These are phyloP conservation scores for Flaveria sonorensis DNA, from an alignment of 129 eudicot species.

Conservation along the genomic window DNA sequence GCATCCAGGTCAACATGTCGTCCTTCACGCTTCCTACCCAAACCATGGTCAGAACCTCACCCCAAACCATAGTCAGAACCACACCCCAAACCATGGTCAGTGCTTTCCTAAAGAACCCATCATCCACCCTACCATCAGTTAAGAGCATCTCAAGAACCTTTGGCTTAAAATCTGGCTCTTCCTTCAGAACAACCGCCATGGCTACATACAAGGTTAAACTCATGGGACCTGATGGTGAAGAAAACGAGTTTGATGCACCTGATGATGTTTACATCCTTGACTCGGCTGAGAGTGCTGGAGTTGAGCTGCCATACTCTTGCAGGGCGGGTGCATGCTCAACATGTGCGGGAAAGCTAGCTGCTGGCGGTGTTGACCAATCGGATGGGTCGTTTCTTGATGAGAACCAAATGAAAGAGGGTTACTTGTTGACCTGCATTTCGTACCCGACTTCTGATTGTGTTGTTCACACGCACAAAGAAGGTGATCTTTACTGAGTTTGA, in stretches of 20 bases:
- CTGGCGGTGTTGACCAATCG: slow-evolving; percentile 77
- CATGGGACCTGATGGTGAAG: slow-evolving; percentile 67
- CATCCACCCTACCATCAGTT: slow-evolving; percentile 48
- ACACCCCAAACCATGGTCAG: background rate
- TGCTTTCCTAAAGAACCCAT: slow-evolving; percentile 44
- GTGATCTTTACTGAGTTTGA: slow-evolving; percentile 65
- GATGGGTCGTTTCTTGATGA: slow-evolving; percentile 94
- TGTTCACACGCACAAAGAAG: slow-evolving; percentile 88
- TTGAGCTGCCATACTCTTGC: slow-evolving; percentile 92
- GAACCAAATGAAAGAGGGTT: slow-evolving; percentile 62
- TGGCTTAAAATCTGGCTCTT: slow-evolving; percentile 57
- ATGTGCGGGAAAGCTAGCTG: slow-evolving; percentile 72
- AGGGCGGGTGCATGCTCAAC: slow-evolving; percentile 99
- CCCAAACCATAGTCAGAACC: slow-evolving; percentile 24
- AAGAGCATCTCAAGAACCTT: slow-evolving; percentile 56
- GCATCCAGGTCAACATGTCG: slow-evolving; percentile 58
- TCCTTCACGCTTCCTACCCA: slow-evolving; percentile 55
- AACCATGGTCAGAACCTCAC: slow-evolving; percentile 43
- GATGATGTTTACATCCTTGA: slow-evolving; percentile 83
- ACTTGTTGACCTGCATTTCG: slow-evolving; percentile 81
- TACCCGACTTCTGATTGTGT: slow-evolving; percentile 90
- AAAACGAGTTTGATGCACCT: slow-evolving; percentile 77
- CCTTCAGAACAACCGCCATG: slow-evolving; percentile 53
- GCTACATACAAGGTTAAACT: slow-evolving; percentile 79
- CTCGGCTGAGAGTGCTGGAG: slow-evolving; percentile 79